Conservation (phyloP, 2,329 filamentous ascomycete species). For the Hypoxylon sp. region DNA sequence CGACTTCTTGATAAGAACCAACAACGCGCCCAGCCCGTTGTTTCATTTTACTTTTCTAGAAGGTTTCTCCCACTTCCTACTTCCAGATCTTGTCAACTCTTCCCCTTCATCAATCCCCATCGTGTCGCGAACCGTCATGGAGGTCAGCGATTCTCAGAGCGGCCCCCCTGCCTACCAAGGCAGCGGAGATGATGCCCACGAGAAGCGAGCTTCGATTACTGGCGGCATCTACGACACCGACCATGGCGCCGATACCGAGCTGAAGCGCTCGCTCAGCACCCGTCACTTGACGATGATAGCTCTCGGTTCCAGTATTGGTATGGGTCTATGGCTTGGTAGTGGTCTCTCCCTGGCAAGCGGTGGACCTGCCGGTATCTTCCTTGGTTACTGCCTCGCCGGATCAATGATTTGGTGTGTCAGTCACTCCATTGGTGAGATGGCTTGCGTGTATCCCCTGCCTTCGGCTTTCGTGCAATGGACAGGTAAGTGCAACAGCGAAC, state of each 20-base stretch:
- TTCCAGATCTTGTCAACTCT: not conserved
- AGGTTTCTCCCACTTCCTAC: not conserved
- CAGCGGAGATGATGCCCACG: slow-evolving; percentile 48
- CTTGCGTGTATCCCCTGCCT: slow-evolving; percentile 62
- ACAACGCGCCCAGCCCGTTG: not conserved
- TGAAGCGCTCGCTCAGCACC: slow-evolving; percentile 59
- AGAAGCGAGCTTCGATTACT: slow-evolving; percentile 47
- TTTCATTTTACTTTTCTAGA: not conserved
- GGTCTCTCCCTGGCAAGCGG: slow-evolving; percentile 59
- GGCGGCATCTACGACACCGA: slow-evolving; percentile 31
- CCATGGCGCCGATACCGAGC: slow-evolving; percentile 52
- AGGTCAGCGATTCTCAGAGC: slow-evolving; percentile 1
- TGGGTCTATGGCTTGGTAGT: slow-evolving; percentile 64
- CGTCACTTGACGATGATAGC: slow-evolving; percentile 70
- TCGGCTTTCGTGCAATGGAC: slow-evolving; percentile 64
- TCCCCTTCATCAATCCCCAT: not conserved
- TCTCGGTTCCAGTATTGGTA: slow-evolving; percentile 62
- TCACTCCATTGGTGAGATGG: slow-evolving; percentile 64
- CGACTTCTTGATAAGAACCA: slow-evolving; percentile 18
- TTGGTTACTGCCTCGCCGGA: slow-evolving; percentile 63
- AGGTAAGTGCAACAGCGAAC: slow-evolving; percentile 33
- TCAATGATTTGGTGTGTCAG: slow-evolving; percentile 63
- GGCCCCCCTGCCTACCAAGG: slow-evolving; percentile 53
- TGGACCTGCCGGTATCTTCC: slow-evolving; percentile 61
- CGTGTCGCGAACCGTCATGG: slow-evolving; percentile 29